A percentile compares a stretch with the other conserved stretches of the same genome.
These are phyloP conservation scores for Phytophthora ohioensis DNA, from an alignment of 352 stramenopile genomes.

Conservation along the genomic window DNA sequence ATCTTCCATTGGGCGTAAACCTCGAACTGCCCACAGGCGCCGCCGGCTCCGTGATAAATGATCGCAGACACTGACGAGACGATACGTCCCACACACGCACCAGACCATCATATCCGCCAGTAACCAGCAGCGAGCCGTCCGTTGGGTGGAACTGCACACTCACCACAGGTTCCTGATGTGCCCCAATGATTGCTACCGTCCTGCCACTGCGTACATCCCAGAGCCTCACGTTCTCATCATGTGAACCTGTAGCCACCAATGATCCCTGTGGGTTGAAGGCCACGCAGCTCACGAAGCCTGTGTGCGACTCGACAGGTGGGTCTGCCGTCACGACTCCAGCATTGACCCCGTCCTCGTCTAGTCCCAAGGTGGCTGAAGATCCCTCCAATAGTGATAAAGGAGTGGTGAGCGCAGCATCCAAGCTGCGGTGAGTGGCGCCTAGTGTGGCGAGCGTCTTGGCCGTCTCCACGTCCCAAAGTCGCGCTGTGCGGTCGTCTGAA, in stretches of 20 bases:
- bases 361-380: constrained; percentile 25
- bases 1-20: constrained; percentile 96
- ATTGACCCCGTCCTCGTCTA: constrained; percentile 29
- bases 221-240: constrained; percentile 96
- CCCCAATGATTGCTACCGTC: constrained; percentile 88
- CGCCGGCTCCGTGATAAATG: constrained; percentile 78
- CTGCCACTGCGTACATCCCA: constrained; percentile 96
- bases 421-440: constrained; percentile 50
- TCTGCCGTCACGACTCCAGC: constrained; percentile 44
- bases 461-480: constrained; percentile 95
- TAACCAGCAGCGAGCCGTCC: constrained; percentile 94
- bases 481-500: constrained; percentile 96
- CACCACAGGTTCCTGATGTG: constrained; percentile 96
- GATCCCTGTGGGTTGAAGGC: constrained; percentile 95
- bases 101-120: constrained; percentile 79
- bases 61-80: constrained; percentile 95
- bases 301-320: constrained; percentile 88
- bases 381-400: constrained; percentile 43
- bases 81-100: constrained; percentile 97
- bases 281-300: constrained; percentile 96
- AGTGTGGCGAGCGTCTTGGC: constrained; percentile 78
- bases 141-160: constrained; percentile 93
- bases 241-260: constrained; percentile 90
- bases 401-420: constrained; percentile 42
- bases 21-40: constrained; percentile 78